phyloP scores from a whole-genome alignment of 768 basidiomycete genomes.

The Leccinum sublutescens region DNA sequence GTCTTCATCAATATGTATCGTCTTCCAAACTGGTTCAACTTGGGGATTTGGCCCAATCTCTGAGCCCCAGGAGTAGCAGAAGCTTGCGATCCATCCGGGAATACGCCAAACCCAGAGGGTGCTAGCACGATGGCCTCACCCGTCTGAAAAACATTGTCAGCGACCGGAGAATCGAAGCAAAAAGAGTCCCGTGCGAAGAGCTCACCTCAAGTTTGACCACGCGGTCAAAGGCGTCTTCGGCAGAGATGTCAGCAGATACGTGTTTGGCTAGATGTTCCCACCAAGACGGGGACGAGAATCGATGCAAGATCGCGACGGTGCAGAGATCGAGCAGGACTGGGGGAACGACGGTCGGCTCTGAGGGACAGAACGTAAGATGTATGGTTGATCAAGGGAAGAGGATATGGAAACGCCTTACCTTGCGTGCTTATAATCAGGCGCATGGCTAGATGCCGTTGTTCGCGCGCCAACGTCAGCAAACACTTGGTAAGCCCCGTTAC shows the following conservation, averaged over 20 bases:
- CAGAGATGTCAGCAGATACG: slow-evolving; percentile 60
- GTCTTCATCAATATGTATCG: slow-evolving; percentile 61
- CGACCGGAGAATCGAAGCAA: background rate
- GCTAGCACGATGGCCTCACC: slow-evolving; percentile 70
- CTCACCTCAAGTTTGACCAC: slow-evolving; percentile 64
- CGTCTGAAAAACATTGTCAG: slow-evolving; percentile 42
- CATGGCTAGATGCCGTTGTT: slow-evolving; percentile 72
- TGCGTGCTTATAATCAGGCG: slow-evolving; percentile 74
- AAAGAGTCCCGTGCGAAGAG: background rate
- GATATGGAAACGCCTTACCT: slow-evolving; percentile 37
- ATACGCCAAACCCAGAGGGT: slow-evolving; percentile 56
- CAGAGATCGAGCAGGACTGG: slow-evolving; percentile 66
- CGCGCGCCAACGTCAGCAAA: slow-evolving; percentile 57
- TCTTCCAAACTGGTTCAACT: slow-evolving; percentile 52
- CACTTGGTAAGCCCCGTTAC: slow-evolving; percentile 56
- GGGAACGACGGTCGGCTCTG: slow-evolving; percentile 74
- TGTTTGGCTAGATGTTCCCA: slow-evolving; percentile 68
- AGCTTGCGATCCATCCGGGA: slow-evolving; percentile 23
- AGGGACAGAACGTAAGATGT: background rate
- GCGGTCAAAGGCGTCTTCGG: slow-evolving; percentile 60
- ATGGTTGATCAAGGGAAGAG: background rate
- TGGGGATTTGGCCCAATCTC: slow-evolving; percentile 20
- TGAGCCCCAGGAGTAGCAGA: slow-evolving; percentile 3
- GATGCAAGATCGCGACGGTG: slow-evolving; percentile 61
- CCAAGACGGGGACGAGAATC: slow-evolving; percentile 77